Percentiles rank a stretch among this genome's conserved stretches.
Evolutionary conservation across 2,329 filamentous ascomycete species (phyloP).

Genomic region (Fusarium citri): DNA sequence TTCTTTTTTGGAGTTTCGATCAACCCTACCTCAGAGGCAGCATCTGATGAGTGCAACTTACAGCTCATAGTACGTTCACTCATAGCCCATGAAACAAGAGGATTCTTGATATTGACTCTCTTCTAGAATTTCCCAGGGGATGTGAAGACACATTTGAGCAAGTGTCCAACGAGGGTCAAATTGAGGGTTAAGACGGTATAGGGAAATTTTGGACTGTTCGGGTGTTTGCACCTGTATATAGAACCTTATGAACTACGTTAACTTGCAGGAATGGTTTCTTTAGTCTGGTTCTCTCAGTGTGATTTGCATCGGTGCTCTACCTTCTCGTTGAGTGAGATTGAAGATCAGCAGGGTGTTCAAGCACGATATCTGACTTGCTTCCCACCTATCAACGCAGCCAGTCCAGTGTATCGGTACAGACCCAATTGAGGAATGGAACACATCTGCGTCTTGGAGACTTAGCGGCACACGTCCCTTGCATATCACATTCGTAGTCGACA

Average conservation of each 20-base stretch:
- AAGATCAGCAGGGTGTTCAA: not conserved
- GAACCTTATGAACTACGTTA: not conserved
- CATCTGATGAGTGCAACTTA: not conserved
- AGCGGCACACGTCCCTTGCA: not conserved
- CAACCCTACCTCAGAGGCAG: no score
- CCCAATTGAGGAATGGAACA: not conserved
- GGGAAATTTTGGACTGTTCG: not conserved
- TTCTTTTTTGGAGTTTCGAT: not conserved
- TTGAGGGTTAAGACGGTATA: not conserved
- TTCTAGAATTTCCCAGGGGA: not conserved
- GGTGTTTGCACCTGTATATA: not conserved
- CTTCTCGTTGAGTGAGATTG: not conserved
- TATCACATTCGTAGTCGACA: not conserved
- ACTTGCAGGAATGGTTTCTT: not conserved
- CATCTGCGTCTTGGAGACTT: not conserved
- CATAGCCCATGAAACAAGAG: not conserved
- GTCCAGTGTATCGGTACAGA: not conserved
- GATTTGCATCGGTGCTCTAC: not conserved
- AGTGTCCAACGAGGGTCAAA: not conserved
- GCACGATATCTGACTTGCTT: not conserved
- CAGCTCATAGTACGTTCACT: not conserved
- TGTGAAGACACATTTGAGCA: not conserved
- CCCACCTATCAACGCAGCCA: not conserved
- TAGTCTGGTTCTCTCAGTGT: not conserved
- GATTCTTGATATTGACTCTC: not conserved